Percentiles rank a stretch among this genome's conserved stretches.
These are phyloP conservation scores for Lasiosphaeria hispida DNA, from an alignment of 495 filamentous ascomycete species.

Conservation along the genomic window DNA sequence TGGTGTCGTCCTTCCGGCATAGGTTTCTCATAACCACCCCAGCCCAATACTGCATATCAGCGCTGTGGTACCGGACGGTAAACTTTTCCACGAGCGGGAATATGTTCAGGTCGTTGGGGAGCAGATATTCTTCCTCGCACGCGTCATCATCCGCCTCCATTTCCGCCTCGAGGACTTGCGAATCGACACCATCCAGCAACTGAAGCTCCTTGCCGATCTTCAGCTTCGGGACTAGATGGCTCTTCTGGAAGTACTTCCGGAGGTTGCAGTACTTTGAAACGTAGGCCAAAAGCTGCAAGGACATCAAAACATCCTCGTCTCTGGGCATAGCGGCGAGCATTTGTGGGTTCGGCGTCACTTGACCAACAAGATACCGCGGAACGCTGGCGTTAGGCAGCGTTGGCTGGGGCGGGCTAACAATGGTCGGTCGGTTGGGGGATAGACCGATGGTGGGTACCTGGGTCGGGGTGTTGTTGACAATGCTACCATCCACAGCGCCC, in stretches of 20 bases:
- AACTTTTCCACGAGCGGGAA: slow-evolving; percentile 98
- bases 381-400: slow-evolving; percentile 61
- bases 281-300: slow-evolving; percentile 94
- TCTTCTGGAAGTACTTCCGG: slow-evolving; percentile 88
- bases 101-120: slow-evolving; percentile 94
- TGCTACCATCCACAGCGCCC: slow-evolving; percentile 80
- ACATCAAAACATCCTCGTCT: slow-evolving; percentile 97
- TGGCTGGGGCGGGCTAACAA: slow-evolving; percentile 70
- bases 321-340: slow-evolving; percentile 86
- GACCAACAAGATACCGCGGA: slow-evolving; percentile 71
- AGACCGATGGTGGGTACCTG: slow-evolving; percentile 65
- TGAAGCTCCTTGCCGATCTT: slow-evolving; percentile 84
- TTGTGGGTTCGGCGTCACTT: slow-evolving; percentile 60
- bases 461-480: slow-evolving; percentile 58
- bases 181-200: slow-evolving; percentile 67
- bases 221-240: slow-evolving; percentile 88
- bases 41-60: slow-evolving; percentile 99
- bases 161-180: slow-evolving; percentile 36
- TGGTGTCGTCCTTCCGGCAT: slow-evolving; percentile 93
- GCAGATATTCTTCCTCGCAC: slow-evolving; percentile 82
- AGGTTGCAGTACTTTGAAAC: slow-evolving; percentile 98
- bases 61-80: slow-evolving; percentile 88
- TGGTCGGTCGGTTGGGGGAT: slow-evolving; percentile 71
- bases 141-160: slow-evolving; percentile 51
- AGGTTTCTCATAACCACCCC: slow-evolving; percentile 98